These are phyloP conservation scores for Prunus armeniaca DNA, from an alignment of 306 rosid species.

Conservation along the genomic window DNA sequence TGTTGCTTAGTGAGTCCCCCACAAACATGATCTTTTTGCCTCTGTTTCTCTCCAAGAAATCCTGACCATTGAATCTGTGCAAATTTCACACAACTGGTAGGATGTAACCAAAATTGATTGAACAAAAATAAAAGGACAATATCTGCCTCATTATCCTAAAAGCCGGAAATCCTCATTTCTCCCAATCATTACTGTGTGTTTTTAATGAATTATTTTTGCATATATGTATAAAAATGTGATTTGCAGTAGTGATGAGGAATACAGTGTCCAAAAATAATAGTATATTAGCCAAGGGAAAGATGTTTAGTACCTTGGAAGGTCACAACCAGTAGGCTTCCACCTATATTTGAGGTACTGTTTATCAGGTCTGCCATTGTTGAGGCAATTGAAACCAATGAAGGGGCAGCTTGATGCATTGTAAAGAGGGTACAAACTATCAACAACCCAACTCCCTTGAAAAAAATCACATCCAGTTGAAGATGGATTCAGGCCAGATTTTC, in stretches of 20 bases:
- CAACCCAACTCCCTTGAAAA: constrained; percentile 47
- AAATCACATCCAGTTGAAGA: constrained; percentile 26
- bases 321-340: constrained; percentile 61
- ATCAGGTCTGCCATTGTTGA: constrained; percentile 56
- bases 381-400: constrained; percentile 52
- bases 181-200: too few species aligned
- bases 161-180: too few species aligned
- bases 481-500: neutral
- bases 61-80: constrained; percentile 55
- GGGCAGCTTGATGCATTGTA: constrained; percentile 52
- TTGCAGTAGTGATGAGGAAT: too few species aligned
- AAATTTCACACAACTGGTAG: neutral
- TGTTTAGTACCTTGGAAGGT: constrained; percentile 47
- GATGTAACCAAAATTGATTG: neutral
- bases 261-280: too few species aligned
- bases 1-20: constrained; percentile 79
- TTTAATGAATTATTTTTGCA: too few species aligned
- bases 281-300: too few species aligned
- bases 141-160: too few species aligned
- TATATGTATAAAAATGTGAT: too few species aligned
- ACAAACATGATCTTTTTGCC: constrained; percentile 67
- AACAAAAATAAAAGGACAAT: too few species aligned
- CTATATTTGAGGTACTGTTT: constrained; percentile 44
- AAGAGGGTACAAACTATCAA: constrained; percentile 42
- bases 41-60: constrained; percentile 53